A percentile compares a stretch with the other conserved stretches of the same genome.
Conservation (phyloP, 306 rosid species). For the Carpinus fangiana region DNA sequence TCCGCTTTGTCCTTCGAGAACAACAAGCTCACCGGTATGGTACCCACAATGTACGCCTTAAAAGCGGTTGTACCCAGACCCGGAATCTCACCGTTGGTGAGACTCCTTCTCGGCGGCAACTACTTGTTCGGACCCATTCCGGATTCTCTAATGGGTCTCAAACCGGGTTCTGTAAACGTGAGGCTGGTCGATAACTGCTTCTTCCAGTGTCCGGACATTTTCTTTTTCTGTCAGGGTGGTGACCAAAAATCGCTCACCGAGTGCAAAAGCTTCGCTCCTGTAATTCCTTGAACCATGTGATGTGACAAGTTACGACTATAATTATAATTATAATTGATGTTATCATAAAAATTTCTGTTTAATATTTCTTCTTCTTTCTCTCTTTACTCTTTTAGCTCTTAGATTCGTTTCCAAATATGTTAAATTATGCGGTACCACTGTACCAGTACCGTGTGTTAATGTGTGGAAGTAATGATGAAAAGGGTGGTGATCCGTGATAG, state of each 20-base stretch:
- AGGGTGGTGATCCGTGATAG: neutral
- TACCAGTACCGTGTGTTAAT: neutral
- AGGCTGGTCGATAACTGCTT: slow-evolving; percentile 63
- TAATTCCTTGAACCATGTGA: slow-evolving; percentile 42
- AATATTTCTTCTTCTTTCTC: neutral
- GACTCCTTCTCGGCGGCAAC: slow-evolving; percentile 71
- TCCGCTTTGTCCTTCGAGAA: slow-evolving; percentile 74
- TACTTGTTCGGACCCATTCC: slow-evolving; percentile 76
- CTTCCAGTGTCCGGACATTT: slow-evolving; percentile 61
- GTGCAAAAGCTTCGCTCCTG: slow-evolving; percentile 47
- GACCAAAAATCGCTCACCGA: slow-evolving; percentile 47
- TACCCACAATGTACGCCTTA: slow-evolving; percentile 73
- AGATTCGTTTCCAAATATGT: neutral
- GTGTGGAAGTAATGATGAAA: neutral
- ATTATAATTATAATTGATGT: neutral
- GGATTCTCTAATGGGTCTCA: slow-evolving; percentile 43
- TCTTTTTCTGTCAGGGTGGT: slow-evolving; percentile 83
- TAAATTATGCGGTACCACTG: neutral
- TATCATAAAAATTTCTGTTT: neutral
- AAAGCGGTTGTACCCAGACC: slow-evolving; percentile 49
- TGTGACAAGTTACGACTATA: too few relatives aligned
- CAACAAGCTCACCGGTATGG: slow-evolving; percentile 64
- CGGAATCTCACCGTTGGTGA: slow-evolving; percentile 53
- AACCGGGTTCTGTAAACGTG: slow-evolving; percentile 67
- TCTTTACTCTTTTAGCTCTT: neutral